Conservation (phyloP, 2,329 filamentous ascomycete species). For the Aspergillus sp. region DNA sequence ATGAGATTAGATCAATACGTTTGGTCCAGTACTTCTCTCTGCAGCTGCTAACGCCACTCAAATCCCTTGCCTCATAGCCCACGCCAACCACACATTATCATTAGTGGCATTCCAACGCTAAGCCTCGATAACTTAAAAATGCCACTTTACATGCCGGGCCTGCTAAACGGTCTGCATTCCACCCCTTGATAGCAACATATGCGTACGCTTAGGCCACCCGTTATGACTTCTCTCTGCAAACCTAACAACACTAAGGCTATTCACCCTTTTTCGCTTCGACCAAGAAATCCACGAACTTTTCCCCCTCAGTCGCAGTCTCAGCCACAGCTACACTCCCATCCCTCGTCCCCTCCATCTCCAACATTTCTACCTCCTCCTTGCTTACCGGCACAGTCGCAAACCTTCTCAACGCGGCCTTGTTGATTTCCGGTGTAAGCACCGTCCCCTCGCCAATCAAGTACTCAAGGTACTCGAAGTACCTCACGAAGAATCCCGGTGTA, state of each 20-base stretch:
- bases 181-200: no score
- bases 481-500: constrained; percentile 59
- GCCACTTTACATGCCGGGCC: no score
- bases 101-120: no score
- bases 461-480: constrained; percentile 58
- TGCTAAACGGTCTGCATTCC: no score
- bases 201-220: no score
- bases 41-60: no score
- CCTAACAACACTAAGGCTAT: background rate
- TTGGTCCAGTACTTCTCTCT: no score
- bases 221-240: no score
- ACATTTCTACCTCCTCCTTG: background rate
- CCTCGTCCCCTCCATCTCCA: background rate
- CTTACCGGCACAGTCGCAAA: constrained; percentile 51
- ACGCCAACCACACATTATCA: no score
- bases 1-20: background rate
- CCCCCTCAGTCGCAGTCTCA: constrained; percentile 14
- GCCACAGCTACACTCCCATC: background rate
- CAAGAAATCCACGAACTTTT: background rate
- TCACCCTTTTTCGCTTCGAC: background rate
- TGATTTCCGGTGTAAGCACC: constrained; percentile 52
- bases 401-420: constrained; percentile 51
- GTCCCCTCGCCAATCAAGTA: constrained; percentile 47
- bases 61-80: no score
- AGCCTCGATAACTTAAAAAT: no score